Conservation (phyloP, 345 rosid genomes). For the Eucalyptus polybractea region DNA sequence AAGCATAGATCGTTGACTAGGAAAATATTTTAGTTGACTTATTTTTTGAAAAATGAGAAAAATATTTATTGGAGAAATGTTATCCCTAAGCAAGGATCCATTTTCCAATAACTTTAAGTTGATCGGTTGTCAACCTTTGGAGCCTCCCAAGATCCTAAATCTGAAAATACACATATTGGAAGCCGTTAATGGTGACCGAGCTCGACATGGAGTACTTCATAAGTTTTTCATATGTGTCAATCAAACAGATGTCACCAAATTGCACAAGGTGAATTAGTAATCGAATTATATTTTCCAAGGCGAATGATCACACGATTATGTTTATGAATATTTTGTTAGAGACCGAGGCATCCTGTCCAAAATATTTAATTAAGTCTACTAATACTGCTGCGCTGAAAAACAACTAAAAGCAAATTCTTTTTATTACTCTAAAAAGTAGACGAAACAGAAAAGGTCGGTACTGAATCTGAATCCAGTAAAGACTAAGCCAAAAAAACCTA, state of each 20-base stretch:
- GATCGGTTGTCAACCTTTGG: neutral
- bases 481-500: neutral
- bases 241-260: neutral
- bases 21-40: neutral
- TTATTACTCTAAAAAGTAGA: neutral
- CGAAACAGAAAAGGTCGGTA: neutral
- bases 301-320: neutral
- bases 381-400: neutral
- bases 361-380: neutral
- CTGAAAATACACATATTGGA: neutral
- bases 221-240: neutral
- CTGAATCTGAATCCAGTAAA: neutral
- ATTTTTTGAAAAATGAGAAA: neutral
- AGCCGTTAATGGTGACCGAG: neutral
- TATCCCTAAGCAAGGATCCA: neutral
- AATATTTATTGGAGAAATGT: rapidly evolving
- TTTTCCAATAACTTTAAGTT: neutral
- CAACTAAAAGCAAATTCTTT: neutral
- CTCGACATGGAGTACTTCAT: neutral
- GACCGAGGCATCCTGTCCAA: neutral
- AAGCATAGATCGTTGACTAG: rapidly evolving
- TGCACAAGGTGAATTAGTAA: neutral
- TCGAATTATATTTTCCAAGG: neutral
- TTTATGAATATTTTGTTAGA: neutral
- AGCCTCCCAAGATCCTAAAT: neutral